Evolutionary conservation across 352 stramenopile species (phyloP), one percentile per base, ranked within the genome.

Genomic region (Thalassiosira livingstoniorum): DNA sequence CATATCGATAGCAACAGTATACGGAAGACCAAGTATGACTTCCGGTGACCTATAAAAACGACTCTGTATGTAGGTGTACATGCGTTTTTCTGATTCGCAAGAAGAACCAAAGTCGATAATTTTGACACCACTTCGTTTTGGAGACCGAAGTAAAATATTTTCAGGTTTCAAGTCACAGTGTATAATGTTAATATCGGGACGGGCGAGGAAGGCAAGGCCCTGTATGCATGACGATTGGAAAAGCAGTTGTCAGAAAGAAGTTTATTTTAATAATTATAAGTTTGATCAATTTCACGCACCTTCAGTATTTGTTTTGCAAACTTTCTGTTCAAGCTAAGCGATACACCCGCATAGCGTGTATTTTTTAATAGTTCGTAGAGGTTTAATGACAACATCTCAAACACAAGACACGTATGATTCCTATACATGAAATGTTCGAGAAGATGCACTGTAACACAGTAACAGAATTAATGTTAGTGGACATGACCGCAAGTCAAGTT

Each of bases 121-220:
- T 90, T 99, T 99, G 64, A 99, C 95, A 23, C 95, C 96, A 82
- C 95, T 98, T 53, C 97, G 96, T 27, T 97, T 98, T 1, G 96
- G 95, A 68, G 98, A 93, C 87, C 88, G 71, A 15, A 99, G 85
- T 71, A 99, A 78, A 72, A 99, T 99, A 86, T 99, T 99, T 88
- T 99, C 98, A 3, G 98, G 98, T 86, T 99, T 99, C 27, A 99
- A 91, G 91, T 99, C 98, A 87, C 97, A 99, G 88, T 99, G 98
- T 66, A 99, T 99, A 37, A 99, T 95, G 80, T 98, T 97, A 23
- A 99, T 95, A 62, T 96, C 94, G 0, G 93, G 92, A 34, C 96
- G 90, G 15, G 95, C 91, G 62, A 98, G 88, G 66, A 97, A 98
- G 35, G 95, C 90, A 32, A 98, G 87, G n/a, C n/a, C n/a, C n/a